phyloP scores from a whole-genome alignment of 495 filamentous ascomycete genomes.

The Aspergillus cristatus region DNA sequence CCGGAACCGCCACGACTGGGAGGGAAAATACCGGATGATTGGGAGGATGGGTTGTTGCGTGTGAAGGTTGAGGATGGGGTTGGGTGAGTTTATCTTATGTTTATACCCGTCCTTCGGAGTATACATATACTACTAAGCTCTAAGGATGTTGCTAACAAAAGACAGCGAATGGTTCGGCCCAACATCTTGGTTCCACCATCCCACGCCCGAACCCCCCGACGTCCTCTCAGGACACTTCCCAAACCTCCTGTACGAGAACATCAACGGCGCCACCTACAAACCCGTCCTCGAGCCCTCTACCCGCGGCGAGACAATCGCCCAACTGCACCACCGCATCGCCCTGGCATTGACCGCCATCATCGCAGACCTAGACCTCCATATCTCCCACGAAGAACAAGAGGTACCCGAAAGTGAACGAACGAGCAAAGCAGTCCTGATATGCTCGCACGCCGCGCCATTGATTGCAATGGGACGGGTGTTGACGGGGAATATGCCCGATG shows the following conservation, averaged over 20 bases:
- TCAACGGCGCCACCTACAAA: constrained; percentile 25
- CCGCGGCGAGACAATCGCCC: constrained; percentile 65
- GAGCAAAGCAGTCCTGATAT: constrained; percentile 62
- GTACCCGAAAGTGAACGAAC: constrained; percentile 12
- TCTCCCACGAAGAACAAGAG: constrained; percentile 20
- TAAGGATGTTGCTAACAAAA: neutral
- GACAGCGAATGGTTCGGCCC: constrained; percentile 80
- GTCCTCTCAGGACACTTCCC: constrained; percentile 58
- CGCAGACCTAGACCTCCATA: constrained; percentile 53
- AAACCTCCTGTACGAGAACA: constrained; percentile 37
- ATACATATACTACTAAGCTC: neutral
- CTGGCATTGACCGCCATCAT: constrained; percentile 61
- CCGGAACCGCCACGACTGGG: no score
- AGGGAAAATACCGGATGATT: constrained; percentile 4
- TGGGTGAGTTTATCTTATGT: constrained; percentile 38
- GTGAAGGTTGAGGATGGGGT: constrained; percentile 68
- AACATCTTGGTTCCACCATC: constrained; percentile 64
- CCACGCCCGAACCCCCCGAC: constrained; percentile 54
- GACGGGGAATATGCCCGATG: constrained; percentile 65
- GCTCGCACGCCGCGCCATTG: constrained; percentile 82
- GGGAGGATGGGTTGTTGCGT: constrained; percentile 22
- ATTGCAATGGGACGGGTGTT: constrained; percentile 77
- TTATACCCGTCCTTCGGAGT: no score
- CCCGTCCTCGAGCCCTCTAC: constrained; percentile 55
- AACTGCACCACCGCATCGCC: constrained; percentile 73